phyloP scores from a whole-genome alignment of 768 basidiomycete genomes.

The Collybia mongolica region DNA sequence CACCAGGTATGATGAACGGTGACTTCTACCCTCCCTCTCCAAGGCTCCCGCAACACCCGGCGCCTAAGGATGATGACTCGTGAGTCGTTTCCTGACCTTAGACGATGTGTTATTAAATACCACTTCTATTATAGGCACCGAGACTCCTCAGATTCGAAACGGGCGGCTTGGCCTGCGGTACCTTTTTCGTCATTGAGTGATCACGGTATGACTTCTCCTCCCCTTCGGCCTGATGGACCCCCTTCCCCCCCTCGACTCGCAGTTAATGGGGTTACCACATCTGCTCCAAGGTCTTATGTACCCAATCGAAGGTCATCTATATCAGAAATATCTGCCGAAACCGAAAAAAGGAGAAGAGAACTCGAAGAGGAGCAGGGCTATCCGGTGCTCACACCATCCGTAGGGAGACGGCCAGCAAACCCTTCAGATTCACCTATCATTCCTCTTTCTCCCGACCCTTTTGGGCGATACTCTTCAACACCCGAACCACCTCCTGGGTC shows the following conservation, averaged over 20 bases:
- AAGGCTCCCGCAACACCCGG: slow-evolving; percentile 30
- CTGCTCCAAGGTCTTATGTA: slow-evolving; percentile 49
- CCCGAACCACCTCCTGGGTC: slow-evolving; percentile 20
- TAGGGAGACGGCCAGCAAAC: slow-evolving; percentile 13
- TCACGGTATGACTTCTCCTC: slow-evolving; percentile 15
- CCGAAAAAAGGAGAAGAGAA: slow-evolving; percentile 45
- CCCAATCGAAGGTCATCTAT: slow-evolving; percentile 19
- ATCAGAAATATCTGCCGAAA: slow-evolving; percentile 38
- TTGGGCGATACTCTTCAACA: slow-evolving; percentile 66
- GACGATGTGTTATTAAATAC: slow-evolving; percentile 1
- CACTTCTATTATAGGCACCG: slow-evolving; percentile 7
- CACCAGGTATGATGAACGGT: slow-evolving; percentile 19
- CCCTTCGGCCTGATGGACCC: slow-evolving; percentile 25
- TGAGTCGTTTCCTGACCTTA: slow-evolving; percentile 18
- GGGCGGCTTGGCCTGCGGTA: slow-evolving; percentile 38
- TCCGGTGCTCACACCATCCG: slow-evolving; percentile 31
- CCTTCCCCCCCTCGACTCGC: slow-evolving; percentile 63
- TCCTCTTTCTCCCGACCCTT: slow-evolving; percentile 84
- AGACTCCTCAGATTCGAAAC: slow-evolving; percentile 13
- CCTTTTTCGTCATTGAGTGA: slow-evolving; percentile 37
- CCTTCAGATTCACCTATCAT: slow-evolving; percentile 58
- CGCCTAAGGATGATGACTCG: slow-evolving; percentile 10
- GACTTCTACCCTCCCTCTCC: slow-evolving; percentile 38
- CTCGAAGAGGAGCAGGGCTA: slow-evolving; percentile 54
- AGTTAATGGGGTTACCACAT: slow-evolving; percentile 66